Percentiles rank a stretch among this genome's conserved stretches.
phyloP scores from a whole-genome alignment of 2,329 filamentous ascomycete species.

The Colletotrichum tropicicola region DNA sequence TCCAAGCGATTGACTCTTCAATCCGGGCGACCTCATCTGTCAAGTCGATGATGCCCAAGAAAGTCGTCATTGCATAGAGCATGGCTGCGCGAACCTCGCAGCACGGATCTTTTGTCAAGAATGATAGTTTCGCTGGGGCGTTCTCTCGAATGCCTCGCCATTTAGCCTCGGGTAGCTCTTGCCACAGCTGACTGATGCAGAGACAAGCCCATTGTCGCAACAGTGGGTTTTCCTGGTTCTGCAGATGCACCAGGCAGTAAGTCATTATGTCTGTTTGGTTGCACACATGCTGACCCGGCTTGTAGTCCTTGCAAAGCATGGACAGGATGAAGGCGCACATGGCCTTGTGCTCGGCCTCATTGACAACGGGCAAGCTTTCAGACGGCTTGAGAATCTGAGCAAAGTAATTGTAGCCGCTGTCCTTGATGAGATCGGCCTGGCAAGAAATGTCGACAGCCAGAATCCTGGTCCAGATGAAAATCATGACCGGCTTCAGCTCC shows the following conservation, averaged over 20 bases:
- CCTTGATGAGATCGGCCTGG: slow-evolving; percentile 92
- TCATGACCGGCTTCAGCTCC: slow-evolving; percentile 97
- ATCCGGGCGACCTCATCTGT: slow-evolving; percentile 91
- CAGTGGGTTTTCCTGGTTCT: slow-evolving; percentile 86
- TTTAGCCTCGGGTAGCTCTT: slow-evolving; percentile 89
- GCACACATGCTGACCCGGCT: slow-evolving; percentile 90
- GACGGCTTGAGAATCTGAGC: slow-evolving; percentile 88
- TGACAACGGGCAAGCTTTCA: slow-evolving; percentile 84
- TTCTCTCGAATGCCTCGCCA: slow-evolving; percentile 93
- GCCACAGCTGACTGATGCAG: slow-evolving; percentile 95
- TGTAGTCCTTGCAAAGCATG: slow-evolving; percentile 96
- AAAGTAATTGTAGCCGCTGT: slow-evolving; percentile 97
- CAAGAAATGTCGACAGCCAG: slow-evolving; percentile 94
- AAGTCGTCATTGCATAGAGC: slow-evolving; percentile 91
- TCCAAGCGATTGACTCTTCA: slow-evolving; percentile 90
- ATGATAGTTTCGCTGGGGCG: slow-evolving; percentile 83
- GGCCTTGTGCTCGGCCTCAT: slow-evolving; percentile 89
- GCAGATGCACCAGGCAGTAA: slow-evolving; percentile 84
- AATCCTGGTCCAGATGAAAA: slow-evolving; percentile 98
- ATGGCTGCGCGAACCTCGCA: slow-evolving; percentile 94
- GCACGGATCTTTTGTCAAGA: slow-evolving; percentile 83
- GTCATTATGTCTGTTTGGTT: slow-evolving; percentile 91
- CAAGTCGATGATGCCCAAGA: slow-evolving; percentile 91
- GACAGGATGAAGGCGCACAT: slow-evolving; percentile 99
- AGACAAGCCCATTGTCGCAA: slow-evolving; percentile 95